These are phyloP conservation scores for Alternaria arbusti DNA, from an alignment of 2,329 filamentous ascomycete genomes.

Conservation along the genomic window DNA sequence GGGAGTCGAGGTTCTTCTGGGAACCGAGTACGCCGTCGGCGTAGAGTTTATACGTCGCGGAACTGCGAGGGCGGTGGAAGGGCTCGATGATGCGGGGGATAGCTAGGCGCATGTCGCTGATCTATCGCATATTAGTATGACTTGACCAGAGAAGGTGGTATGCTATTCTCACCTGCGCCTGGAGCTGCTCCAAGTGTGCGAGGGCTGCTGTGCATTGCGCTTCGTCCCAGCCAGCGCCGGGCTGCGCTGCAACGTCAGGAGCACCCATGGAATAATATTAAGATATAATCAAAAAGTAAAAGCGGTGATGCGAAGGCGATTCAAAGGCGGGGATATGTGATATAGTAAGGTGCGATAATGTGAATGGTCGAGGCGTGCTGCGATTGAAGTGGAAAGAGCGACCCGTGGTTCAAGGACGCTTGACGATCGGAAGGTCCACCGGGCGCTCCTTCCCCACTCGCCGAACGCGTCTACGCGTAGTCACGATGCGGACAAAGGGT, in stretches of 20 bases:
- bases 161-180: slow-evolving; percentile 47
- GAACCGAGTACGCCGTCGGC: slow-evolving; percentile 47
- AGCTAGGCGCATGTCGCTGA: slow-evolving; percentile 52
- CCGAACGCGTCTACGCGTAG: slow-evolving; percentile 27
- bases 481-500: background rate
- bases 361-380: slow-evolving; percentile 4
- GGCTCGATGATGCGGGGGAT: slow-evolving; percentile 53
- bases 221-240: slow-evolving; percentile 46
- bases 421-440: slow-evolving; percentile 13
- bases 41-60: slow-evolving; percentile 48
- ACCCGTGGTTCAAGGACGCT: slow-evolving; percentile 6
- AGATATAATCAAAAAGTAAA: background rate
- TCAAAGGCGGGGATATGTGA: background rate
- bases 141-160: background rate
- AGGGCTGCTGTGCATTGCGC: slow-evolving; percentile 51
- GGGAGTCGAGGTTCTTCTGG: slow-evolving; percentile 45
- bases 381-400: slow-evolving; percentile 11
- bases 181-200: slow-evolving; percentile 52
- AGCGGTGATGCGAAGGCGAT: background rate
- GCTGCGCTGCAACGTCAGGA: slow-evolving; percentile 18
- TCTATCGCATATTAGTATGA: slow-evolving; percentile 33
- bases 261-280: slow-evolving; percentile 21
- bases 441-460: slow-evolving; percentile 8
- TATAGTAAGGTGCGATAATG: slow-evolving; percentile 2
- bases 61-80: slow-evolving; percentile 37